Evolutionary conservation across 257 asterid species (phyloP).

Genomic region (Rubia yunnanensis): DNA sequence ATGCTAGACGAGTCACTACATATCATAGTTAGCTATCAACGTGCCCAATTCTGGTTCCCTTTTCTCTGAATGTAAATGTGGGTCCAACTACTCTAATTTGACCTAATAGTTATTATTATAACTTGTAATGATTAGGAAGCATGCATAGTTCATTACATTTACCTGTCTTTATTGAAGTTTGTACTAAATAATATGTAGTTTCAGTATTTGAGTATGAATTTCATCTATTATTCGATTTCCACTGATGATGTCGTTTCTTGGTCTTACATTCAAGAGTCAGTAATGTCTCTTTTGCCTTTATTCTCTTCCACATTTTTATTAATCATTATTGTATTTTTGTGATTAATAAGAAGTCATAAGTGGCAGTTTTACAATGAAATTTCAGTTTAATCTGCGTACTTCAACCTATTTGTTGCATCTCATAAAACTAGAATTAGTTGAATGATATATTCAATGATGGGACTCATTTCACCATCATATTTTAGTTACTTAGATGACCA

Average conservation of each 20-base stretch:
- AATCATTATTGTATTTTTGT: background rate
- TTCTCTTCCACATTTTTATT: background rate
- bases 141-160: background rate
- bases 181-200: background rate
- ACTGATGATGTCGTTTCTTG: background rate
- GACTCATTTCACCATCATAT: background rate
- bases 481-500: constrained; percentile 20
- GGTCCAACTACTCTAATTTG: background rate
- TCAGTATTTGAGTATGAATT: background rate
- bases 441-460: background rate
- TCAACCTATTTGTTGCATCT: background rate
- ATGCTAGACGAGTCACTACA: background rate
- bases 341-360: background rate
- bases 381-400: constrained; percentile 3
- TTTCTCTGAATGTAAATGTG: background rate
- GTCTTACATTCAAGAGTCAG: background rate
- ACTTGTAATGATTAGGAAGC: background rate
- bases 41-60: background rate
- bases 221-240: too few species aligned
- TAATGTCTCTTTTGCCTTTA: background rate
- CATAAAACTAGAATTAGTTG: background rate
- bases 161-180: background rate
- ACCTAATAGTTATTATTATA: background rate
- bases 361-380: background rate
- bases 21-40: background rate